Base-by-base conservation (phyloP, 1,284 basidiomycete species). In the Ganoderma boninense region DNA sequence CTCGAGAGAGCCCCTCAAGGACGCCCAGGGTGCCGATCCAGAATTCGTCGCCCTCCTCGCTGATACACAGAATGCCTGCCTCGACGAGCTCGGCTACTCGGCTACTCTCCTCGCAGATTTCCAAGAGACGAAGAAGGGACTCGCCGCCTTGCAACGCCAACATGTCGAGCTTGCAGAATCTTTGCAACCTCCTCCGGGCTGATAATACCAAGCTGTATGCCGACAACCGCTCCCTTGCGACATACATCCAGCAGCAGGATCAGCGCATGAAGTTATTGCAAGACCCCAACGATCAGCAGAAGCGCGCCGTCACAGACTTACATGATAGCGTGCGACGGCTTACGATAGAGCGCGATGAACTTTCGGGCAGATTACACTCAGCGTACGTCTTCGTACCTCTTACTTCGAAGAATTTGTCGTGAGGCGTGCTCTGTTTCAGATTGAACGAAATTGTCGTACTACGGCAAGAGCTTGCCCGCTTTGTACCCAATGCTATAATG, bases 121-220 rank as follows among this genome's bases (percentile, higher is more conserved):
- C 52, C 77, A 79, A 44, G 73, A 80, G 14, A 68, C 84, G n/a
- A 76, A 84, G 59, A 74, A 72, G 49, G 77, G 75, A 63, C 81
- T 20, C 49, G 49, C 84, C 35, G 78, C 81, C 16, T 80, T 87
- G 69, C 70, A 78, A 6, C 80, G 81, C 42, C 81, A 76, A 44
- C 43, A 85, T 49, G 77, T 79, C 54, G 73, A 80, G 11, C 68
- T 84, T 84, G 26, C 76, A 84, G 59, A 74, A 73, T 44, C 77
- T 75, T 63, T 81, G 82, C 66, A 74, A 70, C 38, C 72, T 78
- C 11, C 75, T 80, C 16, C 80, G 84, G 69, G 52, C 64, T 26
- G 84, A 87, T 62, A 88, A 87, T 66, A 73, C 81, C 66, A 87
- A 83, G 74, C 80, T 91, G 43, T 87, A 83, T 70, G 79, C 85